Base-by-base conservation (phyloP, 2,329 filamentous ascomycete genomes). In the Chrysoporthe puriensis region DNA sequence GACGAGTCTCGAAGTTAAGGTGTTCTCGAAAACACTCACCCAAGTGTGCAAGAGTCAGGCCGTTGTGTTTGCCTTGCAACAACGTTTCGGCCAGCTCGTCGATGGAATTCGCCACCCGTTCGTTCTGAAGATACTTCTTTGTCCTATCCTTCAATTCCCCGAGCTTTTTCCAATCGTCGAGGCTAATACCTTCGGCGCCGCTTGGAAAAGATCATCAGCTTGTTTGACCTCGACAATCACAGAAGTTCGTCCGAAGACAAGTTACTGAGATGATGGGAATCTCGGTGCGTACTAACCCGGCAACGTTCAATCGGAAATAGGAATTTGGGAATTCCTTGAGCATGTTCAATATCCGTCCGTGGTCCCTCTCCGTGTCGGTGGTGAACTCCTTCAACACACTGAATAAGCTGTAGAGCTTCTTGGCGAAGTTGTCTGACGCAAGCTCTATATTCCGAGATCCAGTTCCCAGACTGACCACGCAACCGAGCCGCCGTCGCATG, bases 381-480 rank as follows among this genome's bases (percentile, higher is more conserved):
- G 44, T 14, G 21, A 67, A n/a, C 50, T 67, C 66, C 32, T 67
- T 64, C 61, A 63, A 18, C 1, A 67, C 8, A 4, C 54, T 67
- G 9, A 59, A 2, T 6, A 72, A 9, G 26, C 62, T 59, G 63
- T 67, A 2, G 40, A 34, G 13, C 26, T 26, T 26, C 26, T 26
- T 26, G 26, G 26, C 26, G 26, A 26, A 26, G 26, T 26, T 26
- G 26, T 26, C 26, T 2, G 26, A 26, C 26, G 26, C 26, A 26
- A 26, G n/a, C 7, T 69, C 21, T 14, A 68, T 40, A 34, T 70
- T 70, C 1, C 66, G 62, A 18, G 72, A 74, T 0, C 77, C 77
- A 1, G 76, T 78, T 0, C 77, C 76, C 3, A 78, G 68, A 60
- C 77, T 78, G 9, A 78, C 48, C 0, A 78, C 63, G 43, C 74